phyloP scores from a whole-genome alignment of 2,329 filamentous ascomycete species.

The Curvularia eragrostidis region DNA sequence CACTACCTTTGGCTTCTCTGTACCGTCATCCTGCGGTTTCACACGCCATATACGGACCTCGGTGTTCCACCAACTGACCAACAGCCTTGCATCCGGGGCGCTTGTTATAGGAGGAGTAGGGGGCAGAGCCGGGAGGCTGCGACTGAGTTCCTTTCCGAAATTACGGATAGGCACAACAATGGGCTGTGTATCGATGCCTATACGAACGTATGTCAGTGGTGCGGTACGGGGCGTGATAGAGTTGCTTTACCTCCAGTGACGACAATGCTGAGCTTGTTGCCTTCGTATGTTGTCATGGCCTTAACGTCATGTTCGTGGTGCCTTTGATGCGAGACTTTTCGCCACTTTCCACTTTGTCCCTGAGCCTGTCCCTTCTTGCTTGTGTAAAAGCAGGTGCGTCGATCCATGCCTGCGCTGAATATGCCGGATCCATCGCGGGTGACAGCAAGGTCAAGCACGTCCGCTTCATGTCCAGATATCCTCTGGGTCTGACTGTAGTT shows the following conservation, averaged over 20 bases:
- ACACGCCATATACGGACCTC: constrained; percentile 84
- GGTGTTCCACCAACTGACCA: constrained; percentile 92
- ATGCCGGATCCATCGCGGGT: constrained; percentile 82
- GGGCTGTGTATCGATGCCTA: constrained; percentile 84
- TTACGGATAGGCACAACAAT: constrained; percentile 80
- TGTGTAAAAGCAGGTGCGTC: constrained; percentile 82
- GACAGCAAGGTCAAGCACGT: constrained; percentile 85
- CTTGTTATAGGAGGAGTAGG: constrained; percentile 77
- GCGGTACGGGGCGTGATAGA: not conserved
- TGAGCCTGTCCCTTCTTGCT: constrained; percentile 35
- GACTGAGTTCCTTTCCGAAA: constrained; percentile 79
- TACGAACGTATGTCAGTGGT: not conserved
- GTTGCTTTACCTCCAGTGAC: constrained; percentile 81
- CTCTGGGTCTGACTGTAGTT: constrained; percentile 88
- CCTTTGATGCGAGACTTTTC: constrained; percentile 81
- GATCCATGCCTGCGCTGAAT: constrained; percentile 90
- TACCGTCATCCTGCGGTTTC: constrained; percentile 55
- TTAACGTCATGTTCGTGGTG: constrained; percentile 97
- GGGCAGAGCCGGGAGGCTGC: constrained; percentile 81
- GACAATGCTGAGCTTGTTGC: constrained; percentile 79
- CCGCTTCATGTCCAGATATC: constrained; percentile 84
- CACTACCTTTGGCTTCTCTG: constrained; percentile 53
- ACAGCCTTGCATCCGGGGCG: constrained; percentile 73
- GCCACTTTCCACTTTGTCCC: constrained; percentile 67
- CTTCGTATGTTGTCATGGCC: constrained; percentile 88